Evolutionary conservation across 1,139 yeast species (phyloP).

Genomic region (Taphrina pruni): DNA sequence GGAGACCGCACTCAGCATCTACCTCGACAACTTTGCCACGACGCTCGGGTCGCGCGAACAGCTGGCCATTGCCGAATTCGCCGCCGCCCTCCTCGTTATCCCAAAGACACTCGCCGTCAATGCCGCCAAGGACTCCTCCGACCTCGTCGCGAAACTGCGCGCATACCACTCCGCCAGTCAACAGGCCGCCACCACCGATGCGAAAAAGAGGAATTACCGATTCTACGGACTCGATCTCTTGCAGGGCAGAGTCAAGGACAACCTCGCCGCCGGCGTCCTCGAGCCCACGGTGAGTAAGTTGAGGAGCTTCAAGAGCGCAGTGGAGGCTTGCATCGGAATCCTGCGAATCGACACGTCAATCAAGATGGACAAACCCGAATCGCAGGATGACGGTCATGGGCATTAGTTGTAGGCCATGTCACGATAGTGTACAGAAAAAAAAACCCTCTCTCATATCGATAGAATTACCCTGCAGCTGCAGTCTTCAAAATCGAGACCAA

Average conservation of each 20-base stretch:
- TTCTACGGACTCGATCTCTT: slow-evolving; percentile 91
- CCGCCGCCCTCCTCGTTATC: slow-evolving; percentile 82
- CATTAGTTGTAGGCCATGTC: slow-evolving; percentile 46
- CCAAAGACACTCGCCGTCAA: slow-evolving; percentile 97
- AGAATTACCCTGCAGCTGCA: no score
- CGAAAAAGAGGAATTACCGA: slow-evolving; percentile 81
- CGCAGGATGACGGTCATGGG: slow-evolving; percentile 72
- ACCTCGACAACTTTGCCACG: slow-evolving; percentile 95
- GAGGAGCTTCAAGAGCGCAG: slow-evolving; percentile 89
- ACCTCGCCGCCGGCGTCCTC: slow-evolving; percentile 79
- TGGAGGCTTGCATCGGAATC: slow-evolving; percentile 97
- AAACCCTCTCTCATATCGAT: no score
- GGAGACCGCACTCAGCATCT: slow-evolving; percentile 92
- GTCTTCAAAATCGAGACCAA: no score
- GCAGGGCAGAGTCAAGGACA: slow-evolving; percentile 90
- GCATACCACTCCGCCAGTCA: slow-evolving; percentile 97
- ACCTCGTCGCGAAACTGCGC: slow-evolving; percentile 90
- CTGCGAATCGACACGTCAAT: slow-evolving; percentile 98
- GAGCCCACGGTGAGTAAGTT: slow-evolving; percentile 95
- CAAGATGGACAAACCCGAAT: slow-evolving; percentile 89
- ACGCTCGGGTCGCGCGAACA: slow-evolving; percentile 96
- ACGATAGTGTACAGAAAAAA: not conserved
- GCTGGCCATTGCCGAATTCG: slow-evolving; percentile 96
- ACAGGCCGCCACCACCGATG: slow-evolving; percentile 77
- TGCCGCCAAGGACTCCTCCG: slow-evolving; percentile 97